Evolutionary conservation across 2,329 filamentous ascomycete genomes (phyloP), one percentile per base, ranked within the genome.

Genomic region (Beauveria scarabaeidicola): DNA sequence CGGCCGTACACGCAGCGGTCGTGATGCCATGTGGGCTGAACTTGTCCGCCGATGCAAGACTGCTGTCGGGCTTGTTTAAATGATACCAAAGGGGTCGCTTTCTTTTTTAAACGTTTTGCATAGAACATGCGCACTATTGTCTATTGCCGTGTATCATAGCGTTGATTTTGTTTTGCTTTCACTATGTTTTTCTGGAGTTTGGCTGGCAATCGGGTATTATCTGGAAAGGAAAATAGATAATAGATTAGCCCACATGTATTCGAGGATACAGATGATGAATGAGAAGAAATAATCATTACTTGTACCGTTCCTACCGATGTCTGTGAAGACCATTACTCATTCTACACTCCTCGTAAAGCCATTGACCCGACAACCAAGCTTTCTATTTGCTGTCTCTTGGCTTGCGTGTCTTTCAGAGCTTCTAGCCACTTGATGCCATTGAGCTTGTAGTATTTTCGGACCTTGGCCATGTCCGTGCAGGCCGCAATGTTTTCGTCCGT

Each of bases 381-480:
- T 69, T 95, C 90, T 47, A 89, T 76, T 66, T 88, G 82, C 61
- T 70, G 76, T 59, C 71, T 75, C 67, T 75, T 79, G 63, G 73
- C 68, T 21, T 66, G 36, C 2, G 38, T 44, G 6, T 52, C 64
- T 25, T 80, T 75, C 9, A 78, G 71, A 19, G 72, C 71, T 48
- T 80, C 75, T 2, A 84, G 67, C 64, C 78, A 80, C 51, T 76
- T 73, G n/a, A 83, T 69, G 8, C 80, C 78, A 63, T 88, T 88
- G 32, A 97, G 74, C 71, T 96, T 96, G 74, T 97, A 97, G 63
- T 90, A 85, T 74, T 96, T 97, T 68, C 83, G 84, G 36, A 97
- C 82, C 68, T 85, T 87, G 23, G 77, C 70, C 66, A 88, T 71
- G 69, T 96, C 90, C 2, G 86, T 82, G 27, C 83, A 74, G 0